Base-by-base conservation (phyloP, 1,284 basidiomycete genomes). In the Xerocomus amazonicus region DNA sequence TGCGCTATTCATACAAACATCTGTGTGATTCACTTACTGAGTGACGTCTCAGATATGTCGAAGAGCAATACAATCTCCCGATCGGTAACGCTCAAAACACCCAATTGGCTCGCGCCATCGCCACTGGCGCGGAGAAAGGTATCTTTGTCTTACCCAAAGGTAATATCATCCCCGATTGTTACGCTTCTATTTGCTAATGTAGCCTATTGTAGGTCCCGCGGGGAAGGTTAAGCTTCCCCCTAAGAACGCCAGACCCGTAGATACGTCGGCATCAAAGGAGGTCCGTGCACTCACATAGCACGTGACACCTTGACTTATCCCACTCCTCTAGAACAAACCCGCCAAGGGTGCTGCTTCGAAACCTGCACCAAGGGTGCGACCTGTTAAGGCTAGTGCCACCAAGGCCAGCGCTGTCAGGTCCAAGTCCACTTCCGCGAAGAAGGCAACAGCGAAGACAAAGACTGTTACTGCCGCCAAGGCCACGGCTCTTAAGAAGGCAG, bases 101-200 rank as follows among this genome's bases (percentile, higher is more conserved):
- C 54, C 90, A 92, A 72, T 80, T 97, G 59, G 80, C 81, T 63
- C 85, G 80, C 65, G 92, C 93, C 51, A 88, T 97, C 68, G 76
- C 80, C 53, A 75, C 79, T 34, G 92, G 93, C 56, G 81, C 80
- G 43, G 87, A 91, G 67, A 92, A 88, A 67, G 81, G 83, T 48
- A 73, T 84, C 59, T 92, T 97, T 65, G 71, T 81, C 45, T 79
- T 95, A 43, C 93, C 93, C 65, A 96, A 95, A 79, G 93, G 92
- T 86, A 54, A 53, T 57, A 62, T 39, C 50, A 34, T 52, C 33
- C 35, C 14, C 44, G 19, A 23, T 23, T 23, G 19, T 23, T 23
- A 23, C 19, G 19, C 19, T 23, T 23, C 19, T 4, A 23, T 23
- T 23, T 8, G 29, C 43, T 59, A 4, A 58, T n/a, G n/a, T 9